These are phyloP conservation scores for Pestalotiopsis fici DNA, from an alignment of 2,329 filamentous ascomycete species.

Conservation along the genomic window DNA sequence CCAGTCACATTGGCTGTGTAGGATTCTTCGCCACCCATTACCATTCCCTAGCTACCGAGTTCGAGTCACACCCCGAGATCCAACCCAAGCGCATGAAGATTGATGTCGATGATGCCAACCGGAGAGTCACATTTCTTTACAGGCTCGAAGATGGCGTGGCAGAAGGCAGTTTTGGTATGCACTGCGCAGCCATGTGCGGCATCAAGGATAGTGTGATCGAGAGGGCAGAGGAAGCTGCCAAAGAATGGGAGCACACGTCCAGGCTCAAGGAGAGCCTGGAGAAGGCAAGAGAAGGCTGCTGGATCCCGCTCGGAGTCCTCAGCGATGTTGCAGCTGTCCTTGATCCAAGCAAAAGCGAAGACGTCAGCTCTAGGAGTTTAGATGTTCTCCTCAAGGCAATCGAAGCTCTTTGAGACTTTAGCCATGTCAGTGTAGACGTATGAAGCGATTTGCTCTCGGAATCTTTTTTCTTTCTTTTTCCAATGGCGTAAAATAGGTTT, in stretches of 20 bases:
- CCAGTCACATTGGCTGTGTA: slow-evolving; percentile 87
- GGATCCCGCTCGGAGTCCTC: slow-evolving; percentile 81
- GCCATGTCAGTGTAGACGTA: background rate
- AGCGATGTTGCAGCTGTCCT: slow-evolving; percentile 85
- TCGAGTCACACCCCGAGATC: slow-evolving; percentile 86
- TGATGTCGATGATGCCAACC: slow-evolving; percentile 80
- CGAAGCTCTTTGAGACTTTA: slow-evolving; percentile 51
- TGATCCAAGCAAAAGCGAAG: slow-evolving; percentile 50
- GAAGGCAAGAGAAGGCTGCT: slow-evolving; percentile 74
- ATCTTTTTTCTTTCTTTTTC: too few relatives aligned
- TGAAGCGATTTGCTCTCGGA: background rate
- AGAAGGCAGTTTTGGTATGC: slow-evolving; percentile 98
- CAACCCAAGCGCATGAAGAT: slow-evolving; percentile 89
- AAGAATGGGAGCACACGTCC: slow-evolving; percentile 93
- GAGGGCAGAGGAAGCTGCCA: slow-evolving; percentile 83
- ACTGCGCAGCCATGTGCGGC: slow-evolving; percentile 97
- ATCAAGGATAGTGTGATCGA: slow-evolving; percentile 83
- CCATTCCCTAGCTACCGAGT: slow-evolving; percentile 89
- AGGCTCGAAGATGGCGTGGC: slow-evolving; percentile 91
- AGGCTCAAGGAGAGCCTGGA: slow-evolving; percentile 86
- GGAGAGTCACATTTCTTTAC: slow-evolving; percentile 95
- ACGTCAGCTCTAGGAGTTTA: slow-evolving; percentile 52
- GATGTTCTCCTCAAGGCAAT: slow-evolving; percentile 63
- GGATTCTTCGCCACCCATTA: slow-evolving; percentile 99
- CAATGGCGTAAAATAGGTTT: background rate